Evolutionary conservation across 2,329 filamentous ascomycete species (phyloP).

Genomic region (Gnomoniopsis smithogilvyi): DNA sequence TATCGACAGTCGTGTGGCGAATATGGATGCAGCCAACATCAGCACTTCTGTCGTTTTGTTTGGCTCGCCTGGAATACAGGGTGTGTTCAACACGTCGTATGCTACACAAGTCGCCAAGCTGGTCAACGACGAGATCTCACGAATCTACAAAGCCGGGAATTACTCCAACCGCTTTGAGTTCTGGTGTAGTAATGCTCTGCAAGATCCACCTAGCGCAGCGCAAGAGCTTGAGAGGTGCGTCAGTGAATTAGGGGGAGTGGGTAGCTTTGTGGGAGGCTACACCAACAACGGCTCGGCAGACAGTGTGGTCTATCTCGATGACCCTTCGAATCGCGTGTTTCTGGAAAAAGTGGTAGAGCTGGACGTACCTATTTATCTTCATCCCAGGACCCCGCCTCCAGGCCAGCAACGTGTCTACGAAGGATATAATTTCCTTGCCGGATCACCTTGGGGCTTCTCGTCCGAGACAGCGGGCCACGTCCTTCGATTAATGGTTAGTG

Average conservation of each 20-base stretch:
- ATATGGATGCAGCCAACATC: conserved; percentile 21
- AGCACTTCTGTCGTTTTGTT: conserved; percentile 14
- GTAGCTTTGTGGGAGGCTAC: conserved; percentile 17
- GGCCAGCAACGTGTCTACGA: conserved; percentile 2
- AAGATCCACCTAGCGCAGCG: conserved; percentile 19
- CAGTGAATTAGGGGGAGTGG: conserved; percentile 15
- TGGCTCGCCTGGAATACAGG: conserved; percentile 20
- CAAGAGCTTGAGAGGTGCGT: conserved; percentile 22
- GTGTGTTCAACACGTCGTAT: conserved; percentile 19
- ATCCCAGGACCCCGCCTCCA: conserved; percentile 5
- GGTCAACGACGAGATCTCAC: conserved; percentile 20
- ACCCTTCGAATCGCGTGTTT: conserved; percentile 2
- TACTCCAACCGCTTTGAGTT: conserved; percentile 21
- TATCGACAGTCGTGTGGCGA: conserved; percentile 4
- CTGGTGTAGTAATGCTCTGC: conserved; percentile 20
- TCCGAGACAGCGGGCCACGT: conserved; percentile 17
- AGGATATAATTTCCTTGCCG: conserved; percentile 1
- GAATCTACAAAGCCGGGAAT: conserved; percentile 15
- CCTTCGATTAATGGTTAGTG: conserved; percentile 21
- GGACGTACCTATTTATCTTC: conserved; percentile 11
- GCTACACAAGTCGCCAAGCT: conserved; percentile 14
- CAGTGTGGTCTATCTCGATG: conserved; percentile 6
- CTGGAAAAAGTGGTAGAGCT: conserved; percentile 8
- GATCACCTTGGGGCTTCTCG: conserved; percentile 2
- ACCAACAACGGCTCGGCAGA: conserved; percentile 5